Base-by-base conservation (phyloP, 768 basidiomycete species). In the Boletus huronensis region DNA sequence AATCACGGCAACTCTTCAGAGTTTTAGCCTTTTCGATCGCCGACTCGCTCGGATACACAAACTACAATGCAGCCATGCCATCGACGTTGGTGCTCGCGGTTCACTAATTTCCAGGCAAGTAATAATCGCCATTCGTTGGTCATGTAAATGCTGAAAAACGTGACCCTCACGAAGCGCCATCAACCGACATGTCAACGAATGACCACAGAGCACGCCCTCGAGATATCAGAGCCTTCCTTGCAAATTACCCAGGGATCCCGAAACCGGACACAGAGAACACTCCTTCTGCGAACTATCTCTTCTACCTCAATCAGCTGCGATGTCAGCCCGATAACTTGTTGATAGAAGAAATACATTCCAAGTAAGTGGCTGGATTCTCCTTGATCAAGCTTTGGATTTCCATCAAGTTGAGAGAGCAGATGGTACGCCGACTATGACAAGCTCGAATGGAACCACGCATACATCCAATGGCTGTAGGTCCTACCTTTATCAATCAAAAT, bases 401-500 rank as follows among this genome's bases (percentile, higher is more conserved):
- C 44, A 36, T 50, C 43, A 50, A 34, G 31, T 49, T n/a, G 55
- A 47, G 54, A 54, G 47, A 54, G 23, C 50, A 89, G 88, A 60
- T 90, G 87, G 86, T 61, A 76, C 51, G 82, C 81, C 6, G 77
- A 89, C 62, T 85, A 85, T 59, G 63, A 70, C 29, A 79, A 74
- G 56, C 74, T 91, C 29, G 89, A 91, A 66, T 67, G 73, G 58
- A 82, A 83, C 53, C 89, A 90, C 62, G 83, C 82, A 1, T 90
- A 80, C 66, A 85, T 90, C 41, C 88, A 90, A 64, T 90, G 89
- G 88, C 67, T 90, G 84, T 89, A 71, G 63, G 87, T 73, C 40
- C 32, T 6, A 17, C 35, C 29, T 49, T 36, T n/a, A 31, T 47
- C 11, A 14, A 21, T 50, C 39, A 50, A 34, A 32, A 25, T 48